Evolutionary conservation across 768 basidiomycete species (phyloP).

Genomic region (Russula sp.): DNA sequence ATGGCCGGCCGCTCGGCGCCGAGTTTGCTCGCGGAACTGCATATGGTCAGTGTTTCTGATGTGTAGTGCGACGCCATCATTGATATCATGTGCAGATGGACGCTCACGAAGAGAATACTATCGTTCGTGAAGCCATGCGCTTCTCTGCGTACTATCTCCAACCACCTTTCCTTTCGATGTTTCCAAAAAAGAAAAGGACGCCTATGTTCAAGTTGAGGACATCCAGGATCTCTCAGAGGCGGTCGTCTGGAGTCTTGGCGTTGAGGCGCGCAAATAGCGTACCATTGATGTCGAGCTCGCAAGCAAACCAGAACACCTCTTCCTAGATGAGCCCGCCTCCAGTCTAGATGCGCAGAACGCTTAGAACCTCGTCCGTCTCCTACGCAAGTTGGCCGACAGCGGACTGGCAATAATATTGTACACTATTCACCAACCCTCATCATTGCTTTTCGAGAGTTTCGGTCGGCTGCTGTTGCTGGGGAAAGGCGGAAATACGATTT

Average conservation of each 20-base stretch:
- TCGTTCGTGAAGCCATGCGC: slow-evolving; percentile 79
- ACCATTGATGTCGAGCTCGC: slow-evolving; percentile 92
- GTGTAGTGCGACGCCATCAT: slow-evolving; percentile 26
- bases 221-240: slow-evolving; percentile 83
- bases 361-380: slow-evolving; percentile 79
- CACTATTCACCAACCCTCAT: slow-evolving; percentile 86
- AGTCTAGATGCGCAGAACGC: slow-evolving; percentile 63
- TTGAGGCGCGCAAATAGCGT: slow-evolving; percentile 76
- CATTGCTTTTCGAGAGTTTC: slow-evolving; percentile 83
- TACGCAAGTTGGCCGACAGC: slow-evolving; percentile 76
- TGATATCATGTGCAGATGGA: slow-evolving; percentile 50
- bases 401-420: slow-evolving; percentile 92
- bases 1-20: slow-evolving; percentile 54
- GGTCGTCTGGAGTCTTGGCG: slow-evolving; percentile 62
- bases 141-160: slow-evolving; percentile 77
- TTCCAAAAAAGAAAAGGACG: slow-evolving; percentile 67
- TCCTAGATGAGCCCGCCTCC: slow-evolving; percentile 53
- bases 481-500: slow-evolving; percentile 85
- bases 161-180: slow-evolving; percentile 54
- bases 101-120: slow-evolving; percentile 75
- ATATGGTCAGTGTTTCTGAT: slow-evolving; percentile 37
- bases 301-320: slow-evolving; percentile 76
- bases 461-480: slow-evolving; percentile 68
- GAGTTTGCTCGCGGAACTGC: slow-evolving; percentile 65
- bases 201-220: slow-evolving; percentile 60